These are phyloP conservation scores for barley (Hordeum vulgare) DNA, from an alignment of 176 grass and related monocot species.

Conservation along the genomic window MorexV3_pseudomolecules_assembly NC_058524.1:75467764-75468263, in stretches of 20 bases:
- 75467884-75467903: not conserved
- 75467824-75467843: not conserved
- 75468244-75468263: not conserved
- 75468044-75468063: not conserved
- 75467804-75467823: not conserved
- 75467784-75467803: not conserved
- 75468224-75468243: not conserved
- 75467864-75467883: not conserved
- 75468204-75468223: not conserved
- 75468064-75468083: not conserved
- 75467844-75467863: not conserved
- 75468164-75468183: not conserved
- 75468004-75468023: not conserved
- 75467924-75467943: not conserved
- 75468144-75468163: not conserved
- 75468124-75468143: not conserved
- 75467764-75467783: slow-evolving; percentile 1
- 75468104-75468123: not conserved
- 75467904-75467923: not conserved
- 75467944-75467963: not conserved
- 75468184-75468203: not conserved
- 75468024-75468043: not conserved
- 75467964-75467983: not conserved
- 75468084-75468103: not conserved
- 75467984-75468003: not conserved